phyloP scores from a whole-genome alignment of 257 asterid genomes.

The Solanum arcanum region DNA sequence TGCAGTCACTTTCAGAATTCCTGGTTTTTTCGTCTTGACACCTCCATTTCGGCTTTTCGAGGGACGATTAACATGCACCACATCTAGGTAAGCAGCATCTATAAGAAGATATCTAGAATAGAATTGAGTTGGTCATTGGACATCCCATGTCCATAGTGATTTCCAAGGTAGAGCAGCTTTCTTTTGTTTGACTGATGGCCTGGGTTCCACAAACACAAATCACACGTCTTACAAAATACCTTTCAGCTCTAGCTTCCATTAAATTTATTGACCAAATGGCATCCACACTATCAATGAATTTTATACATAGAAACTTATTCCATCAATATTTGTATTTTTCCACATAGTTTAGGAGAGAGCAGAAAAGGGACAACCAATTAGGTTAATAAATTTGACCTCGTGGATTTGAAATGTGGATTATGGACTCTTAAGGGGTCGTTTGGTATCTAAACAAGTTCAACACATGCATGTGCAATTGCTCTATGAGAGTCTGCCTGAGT shows the following conservation, averaged over 20 bases:
- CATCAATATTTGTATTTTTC: background rate
- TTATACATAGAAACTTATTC: background rate
- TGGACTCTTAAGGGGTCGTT: background rate
- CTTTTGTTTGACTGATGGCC: background rate
- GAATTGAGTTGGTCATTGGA: background rate
- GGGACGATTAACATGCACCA: background rate
- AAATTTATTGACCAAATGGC: background rate
- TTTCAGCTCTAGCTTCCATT: background rate
- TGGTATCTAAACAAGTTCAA: background rate
- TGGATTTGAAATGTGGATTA: background rate
- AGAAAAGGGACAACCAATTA: background rate
- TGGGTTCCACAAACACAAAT: background rate
- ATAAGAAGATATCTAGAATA: background rate
- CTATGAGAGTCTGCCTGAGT: background rate
- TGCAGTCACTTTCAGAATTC: background rate
- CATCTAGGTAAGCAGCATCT: background rate
- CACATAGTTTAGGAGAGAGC: background rate
- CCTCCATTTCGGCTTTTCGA: background rate
- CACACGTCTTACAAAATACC: background rate
- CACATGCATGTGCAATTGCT: background rate
- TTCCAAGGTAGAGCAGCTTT: background rate
- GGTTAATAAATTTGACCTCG: background rate
- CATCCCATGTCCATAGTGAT: background rate
- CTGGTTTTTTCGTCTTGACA: background rate
- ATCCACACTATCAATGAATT: background rate